Base-by-base conservation (phyloP, 1,284 basidiomycete species). In the Volvariella volvacea region DNA sequence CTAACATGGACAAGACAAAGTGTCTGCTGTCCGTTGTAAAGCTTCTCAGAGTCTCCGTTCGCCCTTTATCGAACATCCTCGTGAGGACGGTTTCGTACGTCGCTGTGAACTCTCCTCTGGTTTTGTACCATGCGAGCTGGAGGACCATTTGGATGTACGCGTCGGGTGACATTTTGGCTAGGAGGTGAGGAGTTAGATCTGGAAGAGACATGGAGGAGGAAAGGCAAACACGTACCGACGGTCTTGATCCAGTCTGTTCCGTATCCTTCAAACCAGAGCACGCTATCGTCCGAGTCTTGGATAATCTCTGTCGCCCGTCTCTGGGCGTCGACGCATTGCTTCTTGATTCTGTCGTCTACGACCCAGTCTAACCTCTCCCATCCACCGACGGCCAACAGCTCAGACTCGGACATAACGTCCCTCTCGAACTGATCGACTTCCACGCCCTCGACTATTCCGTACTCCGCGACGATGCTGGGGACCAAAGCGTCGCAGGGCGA, bases 11-110 rank as follows among this genome's bases (percentile, higher is more conserved):
- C 38, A 88, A 76, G 9, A 95, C 86, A 67, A 89, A 96, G 2
- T 72, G 71, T 46, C 89, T 78, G 48, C 83, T 86, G 55, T 95
- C 89, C 22, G 68, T 68, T 42, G 83, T 88, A 37, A 90, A 74
- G 0, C 85, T 80, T 34, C 94, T 80, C 44, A 98, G 87, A 1
- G 92, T 93, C 58, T 99, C 95, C 0, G 95, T 98, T 10, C 95
- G 80, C 6, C 92, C 95, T 55, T 88, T 84, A 52, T 86, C 73
- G 70, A 95, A 96, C 55, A 88, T 73, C n/a, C 93, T 78, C 1
- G 95, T 98, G 21, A 93, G 78, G 0, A 88, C 91, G 0, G 94
- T 97, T 68, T 99, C 94, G 63, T 99, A 98, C 3, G 92, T 95
- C 2, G 94, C 90, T 1, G 88, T 88, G 55, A 91, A 86, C 51